Evolutionary conservation across 306 rosid species (phyloP), one percentile per base, ranked within the genome.

Genomic region (Abrus precatorius): DNA sequence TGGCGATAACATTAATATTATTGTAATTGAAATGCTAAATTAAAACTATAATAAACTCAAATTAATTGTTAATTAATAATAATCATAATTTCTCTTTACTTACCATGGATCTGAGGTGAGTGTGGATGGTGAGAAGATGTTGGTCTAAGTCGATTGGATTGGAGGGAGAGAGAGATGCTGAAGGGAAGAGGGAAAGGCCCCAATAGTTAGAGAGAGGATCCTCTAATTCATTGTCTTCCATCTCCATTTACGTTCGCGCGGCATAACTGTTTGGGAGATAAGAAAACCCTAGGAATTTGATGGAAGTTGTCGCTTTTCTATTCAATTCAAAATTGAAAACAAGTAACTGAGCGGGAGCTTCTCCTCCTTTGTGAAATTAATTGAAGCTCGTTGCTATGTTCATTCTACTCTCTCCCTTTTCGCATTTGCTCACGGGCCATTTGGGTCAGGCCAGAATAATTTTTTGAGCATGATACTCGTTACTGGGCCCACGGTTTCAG

Each of bases 31-130:
- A 69, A 48, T 72, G 20, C 47, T 41, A n/a, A 20, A 60, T 53
- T 38, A 5, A 78, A 49, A 72, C n/a, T 40, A 62, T 52, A 78
- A 10, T 7, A 4, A 62, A 30, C 32, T 44, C 1, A 6, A 48
- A 41, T 60, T 56, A 20, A 34, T 4, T 50, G 41, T 3, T 0
- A 20, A 36, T 1, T 12, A 3, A 33, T 13, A 56, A 8, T 56
- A 47, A 33, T 36, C 4, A 2, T 4, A 4, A 36, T 4, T 36
- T 36, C 40, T 36, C 40, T 36, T 36, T 36, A 36, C 4, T 14
- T 76, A 91, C 98, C 86, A 53, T 82, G 86, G 97, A 87, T 78
- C 75, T 87, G 86, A 94, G 92, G 69, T 76, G 86, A 77, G 40
- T 82, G 85, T 89, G 84, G 45, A 91, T 85, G 86, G 72, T 20